Conservation (phyloP, 495 filamentous ascomycete species). For the Penicillium daleae region DNA sequence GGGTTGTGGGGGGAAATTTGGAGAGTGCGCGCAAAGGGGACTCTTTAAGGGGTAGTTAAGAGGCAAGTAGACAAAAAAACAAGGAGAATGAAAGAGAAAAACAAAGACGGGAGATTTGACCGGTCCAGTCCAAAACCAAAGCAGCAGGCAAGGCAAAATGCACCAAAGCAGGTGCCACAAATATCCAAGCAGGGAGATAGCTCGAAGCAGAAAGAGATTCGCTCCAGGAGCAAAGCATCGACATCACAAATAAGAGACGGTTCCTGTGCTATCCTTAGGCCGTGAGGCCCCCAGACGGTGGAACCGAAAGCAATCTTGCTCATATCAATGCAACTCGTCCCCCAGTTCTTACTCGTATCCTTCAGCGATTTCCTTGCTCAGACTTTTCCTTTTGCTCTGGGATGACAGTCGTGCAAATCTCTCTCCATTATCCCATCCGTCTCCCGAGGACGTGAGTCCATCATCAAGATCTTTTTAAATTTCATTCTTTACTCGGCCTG, state of each 20-base stretch:
- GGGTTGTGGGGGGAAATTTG: slow-evolving; percentile 23
- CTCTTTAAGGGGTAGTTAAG: slow-evolving; percentile 37
- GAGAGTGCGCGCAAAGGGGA: slow-evolving; percentile 40
- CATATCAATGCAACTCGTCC: slow-evolving; percentile 15
- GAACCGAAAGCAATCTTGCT: slow-evolving; percentile 9
- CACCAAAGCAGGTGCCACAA: slow-evolving; percentile 3
- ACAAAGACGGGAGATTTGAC: slow-evolving; percentile 23
- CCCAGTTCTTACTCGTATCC: slow-evolving; percentile 7
- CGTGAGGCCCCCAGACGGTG: slow-evolving; percentile 15
- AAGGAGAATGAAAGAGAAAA: slow-evolving; percentile 31
- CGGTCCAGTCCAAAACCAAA: slow-evolving; percentile 12
- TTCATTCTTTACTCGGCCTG: slow-evolving; percentile 60
- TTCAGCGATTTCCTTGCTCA: slow-evolving; percentile 9
- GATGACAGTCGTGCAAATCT: slow-evolving; percentile 23
- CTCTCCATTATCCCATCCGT: slow-evolving; percentile 30
- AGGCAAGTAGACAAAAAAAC: slow-evolving; percentile 39
- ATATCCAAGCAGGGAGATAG: slow-evolving; percentile 14
- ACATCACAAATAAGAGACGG: slow-evolving; percentile 6
- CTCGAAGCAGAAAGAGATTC: slow-evolving; percentile 14
- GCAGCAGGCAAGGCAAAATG: slow-evolving; percentile 14
- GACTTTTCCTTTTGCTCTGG: slow-evolving; percentile 10
- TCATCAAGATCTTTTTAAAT: slow-evolving; percentile 39
- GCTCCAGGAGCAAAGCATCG: neutral
- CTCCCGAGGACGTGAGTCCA: slow-evolving; percentile 43
- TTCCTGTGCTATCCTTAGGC: slow-evolving; percentile 19